Conservation (phyloP, 1,284 basidiomycete genomes). For the Ustilago shanxiensis region DNA sequence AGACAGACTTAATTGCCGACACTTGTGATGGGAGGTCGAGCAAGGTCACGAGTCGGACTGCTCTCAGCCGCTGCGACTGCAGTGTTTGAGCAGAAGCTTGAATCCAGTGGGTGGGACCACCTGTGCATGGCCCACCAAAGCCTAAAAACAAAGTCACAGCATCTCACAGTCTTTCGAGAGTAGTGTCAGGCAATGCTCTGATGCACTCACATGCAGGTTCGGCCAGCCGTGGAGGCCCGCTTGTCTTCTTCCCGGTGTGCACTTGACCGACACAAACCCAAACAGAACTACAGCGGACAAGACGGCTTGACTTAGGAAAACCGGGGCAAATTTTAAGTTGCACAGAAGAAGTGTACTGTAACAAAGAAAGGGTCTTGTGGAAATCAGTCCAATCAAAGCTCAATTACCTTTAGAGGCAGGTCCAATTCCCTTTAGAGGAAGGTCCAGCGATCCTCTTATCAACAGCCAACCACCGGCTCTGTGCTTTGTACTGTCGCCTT, state of each 20-base stretch:
- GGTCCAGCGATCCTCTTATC: constrained; percentile 37
- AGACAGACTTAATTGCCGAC: no score
- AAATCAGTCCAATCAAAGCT: constrained; percentile 7
- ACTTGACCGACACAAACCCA: constrained; percentile 16
- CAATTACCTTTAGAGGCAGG: constrained; percentile 47
- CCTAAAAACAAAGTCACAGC: not conserved
- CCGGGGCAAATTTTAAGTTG: not conserved
- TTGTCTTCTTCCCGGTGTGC: constrained; percentile 4
- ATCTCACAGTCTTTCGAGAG: no score
- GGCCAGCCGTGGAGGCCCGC: constrained; percentile 24
- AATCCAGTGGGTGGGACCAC: not conserved
- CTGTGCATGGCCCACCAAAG: not conserved
- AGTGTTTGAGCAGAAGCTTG: constrained; percentile 2
- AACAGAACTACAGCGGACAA: constrained; percentile 18
- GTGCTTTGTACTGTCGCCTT: not conserved
- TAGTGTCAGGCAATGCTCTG: constrained; percentile 1
- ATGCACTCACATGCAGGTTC: constrained; percentile 14
- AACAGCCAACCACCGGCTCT: not conserved
- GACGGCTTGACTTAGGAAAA: constrained; percentile 13
- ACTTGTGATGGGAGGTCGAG: not conserved
- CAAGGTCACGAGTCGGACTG: constrained; percentile 2
- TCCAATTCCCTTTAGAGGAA: constrained; percentile 55
- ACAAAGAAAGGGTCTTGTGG: constrained; percentile 7
- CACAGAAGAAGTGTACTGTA: not conserved
- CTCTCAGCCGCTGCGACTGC: constrained; percentile 6